Conservation (phyloP, 202 grass and related monocot species). For the Eragrostis tef region DNA sequence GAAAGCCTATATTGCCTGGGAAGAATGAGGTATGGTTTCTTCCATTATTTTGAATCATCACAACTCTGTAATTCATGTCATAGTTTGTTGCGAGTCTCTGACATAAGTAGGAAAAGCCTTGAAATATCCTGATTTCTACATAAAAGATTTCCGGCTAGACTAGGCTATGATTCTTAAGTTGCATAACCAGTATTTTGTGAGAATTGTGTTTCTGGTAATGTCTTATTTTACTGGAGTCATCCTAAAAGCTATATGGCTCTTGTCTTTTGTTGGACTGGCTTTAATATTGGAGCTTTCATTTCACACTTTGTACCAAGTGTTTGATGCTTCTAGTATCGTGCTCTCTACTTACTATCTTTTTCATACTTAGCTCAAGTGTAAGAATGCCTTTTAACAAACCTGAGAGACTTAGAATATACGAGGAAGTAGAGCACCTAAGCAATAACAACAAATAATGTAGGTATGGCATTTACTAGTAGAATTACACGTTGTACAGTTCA, state of each 20-base stretch:
- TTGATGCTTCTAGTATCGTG: conserved; percentile 12
- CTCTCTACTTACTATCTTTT: background rate
- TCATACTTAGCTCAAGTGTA: conserved; percentile 2
- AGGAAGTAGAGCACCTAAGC: background rate
- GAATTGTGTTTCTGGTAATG: background rate
- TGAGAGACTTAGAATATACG: background rate
- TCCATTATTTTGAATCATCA: conserved; percentile 24
- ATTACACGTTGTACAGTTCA: background rate
- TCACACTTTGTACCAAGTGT: background rate
- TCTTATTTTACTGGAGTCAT: conserved; percentile 6
- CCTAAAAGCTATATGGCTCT: conserved; percentile 1
- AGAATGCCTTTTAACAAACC: conserved; percentile 2
- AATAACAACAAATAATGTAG: conserved; percentile 9
- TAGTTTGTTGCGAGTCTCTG: background rate
- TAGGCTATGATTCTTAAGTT: background rate
- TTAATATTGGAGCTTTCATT: background rate
- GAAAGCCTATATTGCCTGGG: conserved; percentile 84
- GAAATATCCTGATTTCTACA: conserved; percentile 1
- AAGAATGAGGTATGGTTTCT: conserved; percentile 74
- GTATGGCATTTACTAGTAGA: background rate
- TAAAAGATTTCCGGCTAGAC: background rate
- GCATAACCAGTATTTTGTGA: background rate
- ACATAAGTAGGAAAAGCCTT: background rate
- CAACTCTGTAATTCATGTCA: background rate
- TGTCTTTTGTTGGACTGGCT: background rate